Evolutionary conservation across 305 asterid species (phyloP).

Genomic region (Andrographis paniculata): DNA sequence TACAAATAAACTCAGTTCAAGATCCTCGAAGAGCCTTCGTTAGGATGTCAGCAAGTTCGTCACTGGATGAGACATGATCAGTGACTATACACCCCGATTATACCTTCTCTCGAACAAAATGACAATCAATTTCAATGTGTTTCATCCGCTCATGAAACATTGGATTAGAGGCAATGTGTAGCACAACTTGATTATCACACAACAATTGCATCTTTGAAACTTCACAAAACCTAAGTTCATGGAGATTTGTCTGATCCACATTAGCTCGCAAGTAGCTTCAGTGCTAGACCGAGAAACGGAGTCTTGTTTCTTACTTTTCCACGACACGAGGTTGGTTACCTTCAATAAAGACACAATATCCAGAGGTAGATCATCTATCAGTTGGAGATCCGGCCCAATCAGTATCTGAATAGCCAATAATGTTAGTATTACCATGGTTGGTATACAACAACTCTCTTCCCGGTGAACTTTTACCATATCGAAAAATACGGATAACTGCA

Average conservation of each 20-base stretch:
- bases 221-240: not conserved
- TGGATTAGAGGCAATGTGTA: too few relatives aligned
- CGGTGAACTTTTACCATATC: not conserved
- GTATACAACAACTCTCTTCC: not conserved
- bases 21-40: too few relatives aligned
- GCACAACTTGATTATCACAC: not conserved
- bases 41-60: too few relatives aligned
- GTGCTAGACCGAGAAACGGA: not conserved
- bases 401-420: not conserved
- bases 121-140: too few relatives aligned
- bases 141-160: too few relatives aligned
- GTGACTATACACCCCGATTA: too few relatives aligned
- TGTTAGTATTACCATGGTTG: not conserved
- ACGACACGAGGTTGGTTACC: constrained; percentile 1
- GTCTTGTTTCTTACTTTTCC: not conserved
- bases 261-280: not conserved
- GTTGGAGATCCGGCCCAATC: not conserved
- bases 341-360: not conserved
- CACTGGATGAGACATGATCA: too few relatives aligned
- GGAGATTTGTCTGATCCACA: too few relatives aligned
- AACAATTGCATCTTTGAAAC: not conserved
- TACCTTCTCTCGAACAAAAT: too few relatives aligned
- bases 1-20: too few relatives aligned
- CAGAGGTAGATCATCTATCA: not conserved
- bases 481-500: not conserved